Evolutionary conservation across 495 filamentous ascomycete species (phyloP), one percentile per base, ranked within the genome.

Genomic region (Tirmania nivea): DNA sequence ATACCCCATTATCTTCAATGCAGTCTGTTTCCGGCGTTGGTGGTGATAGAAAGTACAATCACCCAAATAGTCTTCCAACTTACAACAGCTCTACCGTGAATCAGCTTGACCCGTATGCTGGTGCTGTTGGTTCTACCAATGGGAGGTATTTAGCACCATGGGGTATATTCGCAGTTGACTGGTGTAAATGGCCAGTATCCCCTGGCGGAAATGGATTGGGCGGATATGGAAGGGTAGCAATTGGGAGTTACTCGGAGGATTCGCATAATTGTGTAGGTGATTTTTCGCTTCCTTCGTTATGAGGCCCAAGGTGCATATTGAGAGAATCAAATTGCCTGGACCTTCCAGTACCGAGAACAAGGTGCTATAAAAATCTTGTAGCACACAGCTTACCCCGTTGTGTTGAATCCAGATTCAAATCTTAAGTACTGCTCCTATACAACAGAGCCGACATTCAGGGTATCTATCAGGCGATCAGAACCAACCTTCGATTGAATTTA

Each of bases 101-200:
- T 19, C 39, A 45, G 17, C 39, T 45, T 19, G 39, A 45, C 39
- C 39, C 39, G 12, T 45, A 45, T 19, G 39, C 39, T 45, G 39
- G 39, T 45, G 17, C 39, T 19, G 39, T 45, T 45, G 39, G 39
- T 19, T 45, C 39, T 45, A 19, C 39, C 20, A 85, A 82, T 60
- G 81, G 87, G 69, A 94, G 89, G 60, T 96, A 96, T 67, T 70
- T 95, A 58, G 88, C 88, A 7, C 87, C 87, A 2, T 99, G 90
- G 85, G 80, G 85, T 37, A 80, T 92, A 39, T 96, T 94, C 67
- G 88, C 92, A 9, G 84, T 92, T 57, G 92, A 99, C 70, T 99
- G 92, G 92, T 99, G 90, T 68, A 96, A 96, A 69, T 99, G 92
- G 92, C 75, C 81, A n/a, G 78, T 88, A 1, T 75, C 80, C 37